Evolutionary conservation across 257 asterid species (phyloP).

Genomic region (Primulina huaijiensis): DNA sequence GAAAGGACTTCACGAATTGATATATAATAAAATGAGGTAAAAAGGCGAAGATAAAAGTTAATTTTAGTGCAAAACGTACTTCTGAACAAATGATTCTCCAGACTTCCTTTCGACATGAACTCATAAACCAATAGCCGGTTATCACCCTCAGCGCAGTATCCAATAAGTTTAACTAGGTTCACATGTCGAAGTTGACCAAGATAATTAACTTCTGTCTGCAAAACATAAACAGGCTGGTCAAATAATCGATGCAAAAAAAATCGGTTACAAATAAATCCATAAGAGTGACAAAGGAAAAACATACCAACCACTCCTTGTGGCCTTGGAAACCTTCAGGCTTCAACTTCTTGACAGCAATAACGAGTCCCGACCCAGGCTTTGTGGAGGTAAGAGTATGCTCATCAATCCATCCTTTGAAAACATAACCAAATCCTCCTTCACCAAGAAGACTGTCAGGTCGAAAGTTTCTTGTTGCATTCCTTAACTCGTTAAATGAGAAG

Average conservation of each 20-base stretch:
- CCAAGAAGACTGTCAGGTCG: conserved; percentile 67
- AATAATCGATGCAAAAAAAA: neutral
- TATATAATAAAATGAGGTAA: neutral
- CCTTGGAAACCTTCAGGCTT: conserved; percentile 67
- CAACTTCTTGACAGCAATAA: conserved; percentile 72
- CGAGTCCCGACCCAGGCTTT: conserved; percentile 56
- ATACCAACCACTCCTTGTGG: conserved; percentile 71
- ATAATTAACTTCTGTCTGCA: conserved; percentile 69
- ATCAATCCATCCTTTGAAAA: conserved; percentile 64
- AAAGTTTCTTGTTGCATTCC: conserved; percentile 64
- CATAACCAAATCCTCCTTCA: conserved; percentile 75
- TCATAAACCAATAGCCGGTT: conserved; percentile 63
- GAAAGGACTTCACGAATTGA: neutral
- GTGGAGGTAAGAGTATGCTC: conserved; percentile 49
- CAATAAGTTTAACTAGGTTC: conserved; percentile 67
- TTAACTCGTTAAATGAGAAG: conserved; percentile 56
- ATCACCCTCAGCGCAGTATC: conserved; percentile 65
- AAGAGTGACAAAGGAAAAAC: neutral
- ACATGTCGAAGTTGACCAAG: conserved; percentile 69
- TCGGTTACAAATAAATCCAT: neutral
- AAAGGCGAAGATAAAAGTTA: neutral
- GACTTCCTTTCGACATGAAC: conserved; percentile 77
- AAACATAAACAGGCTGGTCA: neutral
- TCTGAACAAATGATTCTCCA: conserved; percentile 71
- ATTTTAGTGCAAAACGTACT: conserved; percentile 34